Conservation (phyloP, 2,329 filamentous ascomycete species). For the Coniella vitis region DNA sequence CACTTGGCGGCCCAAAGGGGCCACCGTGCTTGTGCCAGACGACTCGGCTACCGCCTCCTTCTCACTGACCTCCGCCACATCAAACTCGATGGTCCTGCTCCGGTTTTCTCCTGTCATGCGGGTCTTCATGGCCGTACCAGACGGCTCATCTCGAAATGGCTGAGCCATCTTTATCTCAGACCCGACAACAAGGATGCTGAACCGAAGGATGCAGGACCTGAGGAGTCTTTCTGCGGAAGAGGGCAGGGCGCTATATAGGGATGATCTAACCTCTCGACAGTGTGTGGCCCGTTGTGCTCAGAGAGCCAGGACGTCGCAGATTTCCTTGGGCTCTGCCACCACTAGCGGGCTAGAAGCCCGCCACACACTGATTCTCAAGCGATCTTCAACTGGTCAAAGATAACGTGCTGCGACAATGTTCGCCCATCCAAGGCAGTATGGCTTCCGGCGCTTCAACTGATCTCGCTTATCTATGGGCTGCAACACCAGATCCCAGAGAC, state of each 20-base stretch:
- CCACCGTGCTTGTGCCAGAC: constrained; percentile 11
- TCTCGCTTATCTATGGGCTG: not conserved
- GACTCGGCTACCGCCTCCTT: constrained; percentile 21
- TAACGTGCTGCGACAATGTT: constrained; percentile 18
- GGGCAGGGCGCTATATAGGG: constrained; percentile 21
- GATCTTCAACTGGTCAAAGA: constrained; percentile 4
- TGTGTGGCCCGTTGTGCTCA: constrained; percentile 10
- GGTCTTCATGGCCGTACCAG: constrained; percentile 24
- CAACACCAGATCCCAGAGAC: constrained; percentile 2
- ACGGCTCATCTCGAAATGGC: constrained; percentile 25
- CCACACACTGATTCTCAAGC: not conserved
- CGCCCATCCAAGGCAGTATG: constrained; percentile 8
- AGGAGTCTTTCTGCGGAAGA: constrained; percentile 2
- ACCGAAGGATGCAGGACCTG: constrained; percentile 14
- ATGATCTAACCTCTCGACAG: constrained; percentile 10
- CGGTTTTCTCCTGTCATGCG: constrained; percentile 22
- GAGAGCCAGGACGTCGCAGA: constrained; percentile 1
- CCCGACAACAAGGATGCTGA: constrained; percentile 16
- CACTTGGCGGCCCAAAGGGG: constrained; percentile 14
- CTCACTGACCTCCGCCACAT: constrained; percentile 23
- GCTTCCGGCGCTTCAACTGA: constrained; percentile 10
- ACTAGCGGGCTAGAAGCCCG: constrained; percentile 20
- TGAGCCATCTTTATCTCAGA: constrained; percentile 26
- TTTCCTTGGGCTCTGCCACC: constrained; percentile 11
- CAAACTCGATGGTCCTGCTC: constrained; percentile 22